phyloP scores from a whole-genome alignment of 768 basidiomycete species.

The Phaeolepiota aurea region DNA sequence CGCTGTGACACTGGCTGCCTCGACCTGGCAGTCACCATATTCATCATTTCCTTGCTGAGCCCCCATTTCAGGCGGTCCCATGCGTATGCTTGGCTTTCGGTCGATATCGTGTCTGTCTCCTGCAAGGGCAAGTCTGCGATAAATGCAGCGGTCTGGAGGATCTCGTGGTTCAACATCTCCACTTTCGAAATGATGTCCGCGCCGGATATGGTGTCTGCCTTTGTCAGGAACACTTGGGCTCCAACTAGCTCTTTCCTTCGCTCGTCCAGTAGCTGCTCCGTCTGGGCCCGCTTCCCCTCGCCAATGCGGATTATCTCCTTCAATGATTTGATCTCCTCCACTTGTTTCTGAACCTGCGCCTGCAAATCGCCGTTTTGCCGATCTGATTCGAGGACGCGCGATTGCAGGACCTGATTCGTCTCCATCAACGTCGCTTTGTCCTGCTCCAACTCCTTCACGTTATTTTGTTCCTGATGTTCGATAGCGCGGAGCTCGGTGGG shows the following conservation, averaged over 20 bases:
- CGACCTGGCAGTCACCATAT: slow-evolving; percentile 1
- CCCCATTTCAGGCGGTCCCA: not conserved
- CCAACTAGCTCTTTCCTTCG: slow-evolving; percentile 30
- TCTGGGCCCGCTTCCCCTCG: slow-evolving; percentile 1
- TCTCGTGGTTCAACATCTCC: slow-evolving; percentile 31
- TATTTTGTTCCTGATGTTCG: not conserved
- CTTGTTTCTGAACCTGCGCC: not conserved
- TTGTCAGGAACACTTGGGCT: slow-evolving; percentile 34
- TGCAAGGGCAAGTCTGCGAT: slow-evolving; percentile 25
- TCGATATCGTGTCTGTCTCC: slow-evolving; percentile 8
- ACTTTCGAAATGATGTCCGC: slow-evolving; percentile 25
- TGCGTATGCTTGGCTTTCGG: not conserved
- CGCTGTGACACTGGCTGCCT: not conserved
- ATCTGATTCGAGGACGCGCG: not conserved
- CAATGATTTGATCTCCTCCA: not conserved
- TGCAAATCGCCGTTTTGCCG: slow-evolving; percentile 1
- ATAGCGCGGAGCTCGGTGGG: not conserved
- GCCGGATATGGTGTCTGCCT: slow-evolving; percentile 32
- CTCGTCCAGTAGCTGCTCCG: slow-evolving; percentile 15
- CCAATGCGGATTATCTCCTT: not conserved
- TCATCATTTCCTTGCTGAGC: not conserved
- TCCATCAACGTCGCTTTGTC: not conserved
- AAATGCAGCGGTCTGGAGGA: slow-evolving; percentile 35
- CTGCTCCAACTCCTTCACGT: not conserved
- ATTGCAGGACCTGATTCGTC: not conserved